Base-by-base conservation (phyloP, 1,284 basidiomycete species). In the Naganishia albida region DNA sequence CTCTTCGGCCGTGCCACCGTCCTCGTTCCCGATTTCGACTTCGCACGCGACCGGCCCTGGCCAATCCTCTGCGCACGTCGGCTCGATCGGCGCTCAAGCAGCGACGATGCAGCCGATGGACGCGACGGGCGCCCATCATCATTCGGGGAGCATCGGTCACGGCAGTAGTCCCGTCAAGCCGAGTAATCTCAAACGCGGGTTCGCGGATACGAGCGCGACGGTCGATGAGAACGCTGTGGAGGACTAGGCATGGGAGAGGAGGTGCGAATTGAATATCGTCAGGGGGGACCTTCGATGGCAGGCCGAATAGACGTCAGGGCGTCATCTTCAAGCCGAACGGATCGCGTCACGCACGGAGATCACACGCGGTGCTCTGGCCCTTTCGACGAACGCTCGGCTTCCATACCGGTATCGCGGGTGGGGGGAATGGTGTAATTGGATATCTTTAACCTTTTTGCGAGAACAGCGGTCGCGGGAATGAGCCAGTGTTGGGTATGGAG, bases 11-110 rank as follows among this genome's bases (percentile, higher is more conserved):
- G 57, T 59, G 12, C 63, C 64, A 13, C 64, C 56, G 10, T 65
- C 64, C 26, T 65, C 64, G 13, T 65, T 65, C 56, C 64, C 64
- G 18, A 65, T 65, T 30, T 50, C 60, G 40, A 48, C 56, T 10
- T 60, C 48, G 34, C 57, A 51, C 64, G 51, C 48, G 12, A 44
- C 39, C 16, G 49, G 38, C 18, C 28, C 18, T 12, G 25, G 30
- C 48, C 49, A 59, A 39, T 53, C 51, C 34, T 20, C 46, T 26
- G 44, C 54, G 20, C 53, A 64, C 54, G 53, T 48, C 43, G 28
- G 54, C 53, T 42, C 56, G 23, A 60, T 39, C 28, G 43, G 48
- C 64, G 25, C 48, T 49, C 52, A 46, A 26, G 44, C 43, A 39
- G 49, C 38, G 40, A 28, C 26, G n/a, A 54, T 50, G 55, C 55